phyloP scores from a whole-genome alignment of 1,284 basidiomycete genomes.

The Peniophora sp. region DNA sequence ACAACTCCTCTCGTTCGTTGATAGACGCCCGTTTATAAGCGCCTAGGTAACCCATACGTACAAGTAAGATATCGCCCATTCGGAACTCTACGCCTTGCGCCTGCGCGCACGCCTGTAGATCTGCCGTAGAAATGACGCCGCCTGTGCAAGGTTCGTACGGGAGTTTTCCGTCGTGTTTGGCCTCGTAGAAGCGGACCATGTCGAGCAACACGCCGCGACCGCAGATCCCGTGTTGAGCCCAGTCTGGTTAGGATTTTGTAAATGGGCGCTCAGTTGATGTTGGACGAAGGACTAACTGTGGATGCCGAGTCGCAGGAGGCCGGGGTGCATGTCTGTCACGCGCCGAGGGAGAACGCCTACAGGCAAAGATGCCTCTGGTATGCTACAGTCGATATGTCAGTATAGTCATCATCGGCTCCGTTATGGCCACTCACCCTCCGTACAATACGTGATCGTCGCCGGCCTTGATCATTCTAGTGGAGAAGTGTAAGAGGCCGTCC shows the following conservation, averaged over 20 bases:
- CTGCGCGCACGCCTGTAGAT: conserved; percentile 55
- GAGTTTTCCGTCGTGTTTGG: conserved; percentile 16
- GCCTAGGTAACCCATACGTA: conserved; percentile 59
- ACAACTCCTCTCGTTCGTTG: conserved; percentile 34
- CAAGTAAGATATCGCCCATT: conserved; percentile 51
- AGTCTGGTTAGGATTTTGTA: conserved; percentile 37
- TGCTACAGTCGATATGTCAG: conserved; percentile 25
- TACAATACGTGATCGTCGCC: conserved; percentile 38
- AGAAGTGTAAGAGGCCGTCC: conserved; percentile 64
- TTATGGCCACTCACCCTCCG: conserved; percentile 46
- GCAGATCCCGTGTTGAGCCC: conserved; percentile 68
- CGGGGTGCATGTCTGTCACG: conserved; percentile 36
- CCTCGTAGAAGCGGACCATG: conserved; percentile 40
- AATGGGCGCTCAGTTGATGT: not conserved
- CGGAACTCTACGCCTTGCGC: conserved; percentile 52
- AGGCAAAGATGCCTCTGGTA: conserved; percentile 35
- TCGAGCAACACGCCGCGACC: conserved; percentile 66
- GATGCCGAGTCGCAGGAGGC: conserved; percentile 52
- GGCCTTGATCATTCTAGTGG: conserved; percentile 32
- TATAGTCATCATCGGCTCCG: not conserved
- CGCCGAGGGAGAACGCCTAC: conserved; percentile 27
- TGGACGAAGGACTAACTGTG: conserved; percentile 40
- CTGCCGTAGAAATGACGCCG: conserved; percentile 45
- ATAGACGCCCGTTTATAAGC: conserved; percentile 40
- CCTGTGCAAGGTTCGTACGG: conserved; percentile 63